Percentiles rank a stretch among this genome's conserved stretches.
Evolutionary conservation across 805 yeast species (phyloP).

Genomic region (Starmerella ratchasimensis): DNA sequence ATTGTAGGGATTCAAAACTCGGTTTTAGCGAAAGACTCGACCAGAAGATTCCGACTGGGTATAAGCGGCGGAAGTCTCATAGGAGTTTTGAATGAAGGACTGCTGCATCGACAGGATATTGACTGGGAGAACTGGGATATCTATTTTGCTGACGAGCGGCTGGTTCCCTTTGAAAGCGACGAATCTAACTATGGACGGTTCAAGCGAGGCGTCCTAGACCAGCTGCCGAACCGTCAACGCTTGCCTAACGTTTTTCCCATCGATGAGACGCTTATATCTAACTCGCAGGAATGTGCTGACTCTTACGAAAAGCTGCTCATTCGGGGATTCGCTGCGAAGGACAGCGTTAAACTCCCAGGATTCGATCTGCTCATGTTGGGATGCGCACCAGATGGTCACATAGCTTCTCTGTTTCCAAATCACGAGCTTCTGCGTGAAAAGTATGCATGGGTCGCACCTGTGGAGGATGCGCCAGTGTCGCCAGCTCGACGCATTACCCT

Average conservation of each 20-base stretch:
- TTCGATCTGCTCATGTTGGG: slow-evolving; percentile 85
- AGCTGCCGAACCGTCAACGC: slow-evolving; percentile 36
- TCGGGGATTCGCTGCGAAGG: slow-evolving; percentile 87
- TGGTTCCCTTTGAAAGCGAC: slow-evolving; percentile 71
- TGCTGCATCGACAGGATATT: slow-evolving; percentile 59
- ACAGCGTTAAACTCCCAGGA: slow-evolving; percentile 88
- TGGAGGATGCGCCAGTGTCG: slow-evolving; percentile 79
- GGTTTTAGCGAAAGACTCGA: slow-evolving; percentile 33
- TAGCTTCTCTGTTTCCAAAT: slow-evolving; percentile 90
- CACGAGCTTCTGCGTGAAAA: slow-evolving; percentile 79
- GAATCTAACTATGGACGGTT: slow-evolving; percentile 88
- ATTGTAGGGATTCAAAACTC: slow-evolving; percentile 76
- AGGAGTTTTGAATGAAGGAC: slow-evolving; percentile 74
- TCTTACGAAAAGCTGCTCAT: slow-evolving; percentile 75
- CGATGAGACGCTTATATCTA: slow-evolving; percentile 51
- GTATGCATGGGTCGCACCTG: slow-evolving; percentile 91
- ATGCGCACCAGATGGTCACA: slow-evolving; percentile 98
- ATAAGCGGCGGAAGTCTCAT: slow-evolving; percentile 87
- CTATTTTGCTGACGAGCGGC: slow-evolving; percentile 90
- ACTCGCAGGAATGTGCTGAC: slow-evolving; percentile 80
- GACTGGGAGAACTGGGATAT: slow-evolving; percentile 93
- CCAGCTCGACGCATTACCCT: slow-evolving; percentile 77
- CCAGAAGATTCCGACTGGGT: slow-evolving; percentile 71
- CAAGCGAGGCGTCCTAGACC: slow-evolving; percentile 66
- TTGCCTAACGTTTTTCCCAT: slow-evolving; percentile 71